phyloP scores from a whole-genome alignment of 164 flowering plant species.

The Houttuynia cordata region DNA sequence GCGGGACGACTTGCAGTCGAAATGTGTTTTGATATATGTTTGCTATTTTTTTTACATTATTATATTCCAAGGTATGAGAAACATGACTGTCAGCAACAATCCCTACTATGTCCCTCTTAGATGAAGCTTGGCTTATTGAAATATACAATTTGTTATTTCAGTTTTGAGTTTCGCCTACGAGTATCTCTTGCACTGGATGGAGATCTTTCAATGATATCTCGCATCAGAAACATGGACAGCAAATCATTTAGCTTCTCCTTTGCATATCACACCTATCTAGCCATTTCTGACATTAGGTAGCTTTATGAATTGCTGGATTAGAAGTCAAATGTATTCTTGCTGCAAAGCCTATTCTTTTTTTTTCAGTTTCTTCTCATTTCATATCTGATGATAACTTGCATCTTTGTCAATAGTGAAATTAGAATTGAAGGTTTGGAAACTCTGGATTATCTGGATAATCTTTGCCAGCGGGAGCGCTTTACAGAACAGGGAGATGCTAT shows the following conservation, averaged over 20 bases:
- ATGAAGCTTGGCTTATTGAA: too few species aligned
- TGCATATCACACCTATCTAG: constrained; percentile 74
- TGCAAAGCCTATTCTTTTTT: background rate
- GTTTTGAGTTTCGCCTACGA: constrained; percentile 91
- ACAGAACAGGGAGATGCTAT: constrained; percentile 97
- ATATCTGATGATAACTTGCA: too few species aligned
- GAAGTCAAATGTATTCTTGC: background rate
- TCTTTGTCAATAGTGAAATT: constrained; percentile 56
- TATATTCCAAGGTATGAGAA: background rate
- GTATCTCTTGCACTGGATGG: constrained; percentile 65
- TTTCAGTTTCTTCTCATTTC: background rate
- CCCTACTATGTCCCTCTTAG: too few species aligned
- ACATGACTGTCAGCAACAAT: background rate
- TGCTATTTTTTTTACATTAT: background rate
- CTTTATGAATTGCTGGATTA: background rate
- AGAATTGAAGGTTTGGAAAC: constrained; percentile 98
- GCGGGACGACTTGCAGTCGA: too few species aligned
- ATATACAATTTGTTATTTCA: constrained; percentile 15
- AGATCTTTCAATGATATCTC: constrained; percentile 54
- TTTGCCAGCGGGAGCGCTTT: constrained; percentile 61
- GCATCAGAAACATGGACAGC: constrained; percentile 70
- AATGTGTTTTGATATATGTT: too few species aligned
- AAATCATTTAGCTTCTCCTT: constrained; percentile 95
- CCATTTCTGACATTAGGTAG: constrained; percentile 95
- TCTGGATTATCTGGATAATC: constrained; percentile 87